Evolutionary conservation across 768 basidiomycete species (phyloP), one percentile per base, ranked within the genome.

Genomic region (Tephrocybe sp.): DNA sequence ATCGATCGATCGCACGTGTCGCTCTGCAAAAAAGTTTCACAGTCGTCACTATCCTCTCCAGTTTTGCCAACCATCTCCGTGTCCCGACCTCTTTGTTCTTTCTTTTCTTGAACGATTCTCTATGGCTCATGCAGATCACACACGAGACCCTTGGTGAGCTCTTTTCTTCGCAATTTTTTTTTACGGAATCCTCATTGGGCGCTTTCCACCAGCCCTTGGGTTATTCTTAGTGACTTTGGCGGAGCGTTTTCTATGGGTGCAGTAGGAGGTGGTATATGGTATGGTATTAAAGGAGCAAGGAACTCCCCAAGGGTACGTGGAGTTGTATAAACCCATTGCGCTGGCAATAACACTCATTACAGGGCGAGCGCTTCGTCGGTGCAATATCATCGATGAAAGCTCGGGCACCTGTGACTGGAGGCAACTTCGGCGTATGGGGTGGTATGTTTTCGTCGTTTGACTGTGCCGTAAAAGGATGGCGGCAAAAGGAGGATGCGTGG

Each of bases 401-500:
- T 19, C 83, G 97, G 49, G 96, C 97, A 53, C 97, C 97, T 3
- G 97, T 99, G 22, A 93, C 95, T 9, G 97, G 97, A 42, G 97
- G 96, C 24, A 96, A 98, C 72, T 97, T 96, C 66, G 88, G 89
- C 60, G 87, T 92, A 13, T 92, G 91, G 89, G 91, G 96, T 65
- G 97, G 96, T 58, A 89, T 99, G 84, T 99, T 99, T 69, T 98
- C 94, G 37, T 90, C 92, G 27, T 99, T 97, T 60, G 97, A 98
- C 69, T 99, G 97, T 68, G 94, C 94, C 1, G 89, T 99, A 59
- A 98, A 99, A 71, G 92, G 93, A 12, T 92, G 84, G 76, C 79
- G 94, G 66, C 93, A 97, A 74, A 97, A 98, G 67, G 94, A 97
- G 70, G 95, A 97, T 68, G 90, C 96, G 44, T 99, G 94, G 94